Evolutionary conservation across 2,329 filamentous ascomycete genomes (phyloP), one percentile per base, ranked within the genome.

Genomic region (Colletotrichum cordylinicola): DNA sequence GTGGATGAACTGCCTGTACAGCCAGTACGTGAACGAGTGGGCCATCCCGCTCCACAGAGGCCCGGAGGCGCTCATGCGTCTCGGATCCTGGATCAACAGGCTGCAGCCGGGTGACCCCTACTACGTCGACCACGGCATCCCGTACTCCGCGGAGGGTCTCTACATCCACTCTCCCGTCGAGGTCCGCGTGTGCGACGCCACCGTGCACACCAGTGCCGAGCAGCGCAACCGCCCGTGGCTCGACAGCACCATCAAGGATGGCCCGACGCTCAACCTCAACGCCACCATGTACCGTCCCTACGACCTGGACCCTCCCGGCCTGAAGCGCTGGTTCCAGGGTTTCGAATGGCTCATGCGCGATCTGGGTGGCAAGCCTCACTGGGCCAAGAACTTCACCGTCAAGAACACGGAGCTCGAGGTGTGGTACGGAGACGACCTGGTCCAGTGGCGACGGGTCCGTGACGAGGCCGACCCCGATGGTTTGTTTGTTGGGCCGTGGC

Each of bases 1-100:
- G 62, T 89, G 98, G 70, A 96, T 99, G 94, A 97, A 99, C 87
- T 99, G 97, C 82, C 91, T 99, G 9, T 99, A 98, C 88, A 96
- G 94, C 27, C 97, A 99, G 83, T 98, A 95, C 80, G 97, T 99
- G 78, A 98, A 99, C 84, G 97, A 99, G 84, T 99, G 97, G 97
- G 96, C 96, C 1, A 90, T 99, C 13, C 97, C 97, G 1, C 89
- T 99, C 2, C 88, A 92, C 78, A 93, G 94, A 79, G 97, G 97
- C 0, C 96, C 96, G 18, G 96, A 98, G 85, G 96, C 95, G 8
- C 91, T 99, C 60, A 90, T 88, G 48, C 92, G 97, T 15, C 90
- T 99, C 18, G 94, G 94, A 55, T 94, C 94, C 67, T 99, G 97
- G 97, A 89, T 99, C 75, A 94, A 93, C 83, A 87, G 86, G 67